Percentiles rank a stretch among this genome's conserved stretches.
Evolutionary conservation across 768 basidiomycete genomes (phyloP).

Genomic region (Suillus ampliporus): DNA sequence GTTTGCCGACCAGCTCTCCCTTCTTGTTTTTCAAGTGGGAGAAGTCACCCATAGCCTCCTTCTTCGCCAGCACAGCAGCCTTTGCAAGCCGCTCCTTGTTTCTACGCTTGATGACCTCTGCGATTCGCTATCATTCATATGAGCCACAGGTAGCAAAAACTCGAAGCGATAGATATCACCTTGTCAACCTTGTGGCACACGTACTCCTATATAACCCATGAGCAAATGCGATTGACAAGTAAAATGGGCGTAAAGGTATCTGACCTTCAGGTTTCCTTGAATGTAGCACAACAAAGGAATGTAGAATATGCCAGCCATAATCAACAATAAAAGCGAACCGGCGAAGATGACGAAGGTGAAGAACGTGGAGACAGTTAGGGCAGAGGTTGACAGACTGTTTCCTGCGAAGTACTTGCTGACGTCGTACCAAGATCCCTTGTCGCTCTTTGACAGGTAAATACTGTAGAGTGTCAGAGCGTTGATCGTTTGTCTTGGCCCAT

Average conservation of each 20-base stretch:
- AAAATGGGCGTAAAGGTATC: slow-evolving; percentile 15
- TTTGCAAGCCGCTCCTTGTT: slow-evolving; percentile 85
- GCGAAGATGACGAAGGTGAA: slow-evolving; percentile 90
- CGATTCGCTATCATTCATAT: slow-evolving; percentile 70
- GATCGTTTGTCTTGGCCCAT: slow-evolving; percentile 96
- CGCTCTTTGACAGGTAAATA: slow-evolving; percentile 69
- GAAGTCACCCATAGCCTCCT: slow-evolving; percentile 90
- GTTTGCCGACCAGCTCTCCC: slow-evolving; percentile 79
- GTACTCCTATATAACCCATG: slow-evolving; percentile 69
- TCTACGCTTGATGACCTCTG: slow-evolving; percentile 90
- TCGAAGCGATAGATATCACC: slow-evolving; percentile 46
- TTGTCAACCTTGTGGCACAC: slow-evolving; percentile 99
- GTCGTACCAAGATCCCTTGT: slow-evolving; percentile 65
- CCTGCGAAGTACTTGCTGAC: slow-evolving; percentile 80
- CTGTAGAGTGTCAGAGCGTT: slow-evolving; percentile 97
- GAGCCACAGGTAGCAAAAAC: slow-evolving; percentile 16
- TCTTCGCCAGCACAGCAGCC: slow-evolving; percentile 82
- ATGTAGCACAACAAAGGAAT: slow-evolving; percentile 96
- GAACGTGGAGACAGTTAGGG: slow-evolving; percentile 85
- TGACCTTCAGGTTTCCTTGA: slow-evolving; percentile 93
- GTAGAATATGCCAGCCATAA: slow-evolving; percentile 86
- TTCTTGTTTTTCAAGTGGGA: slow-evolving; percentile 94
- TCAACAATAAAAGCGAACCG: slow-evolving; percentile 80
- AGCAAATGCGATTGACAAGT: slow-evolving; percentile 14
- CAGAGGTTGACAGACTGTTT: slow-evolving; percentile 78